These are phyloP conservation scores for Trichoderma gamsii DNA, from an alignment of 495 filamentous ascomycete genomes.

Conservation along the genomic window DNA sequence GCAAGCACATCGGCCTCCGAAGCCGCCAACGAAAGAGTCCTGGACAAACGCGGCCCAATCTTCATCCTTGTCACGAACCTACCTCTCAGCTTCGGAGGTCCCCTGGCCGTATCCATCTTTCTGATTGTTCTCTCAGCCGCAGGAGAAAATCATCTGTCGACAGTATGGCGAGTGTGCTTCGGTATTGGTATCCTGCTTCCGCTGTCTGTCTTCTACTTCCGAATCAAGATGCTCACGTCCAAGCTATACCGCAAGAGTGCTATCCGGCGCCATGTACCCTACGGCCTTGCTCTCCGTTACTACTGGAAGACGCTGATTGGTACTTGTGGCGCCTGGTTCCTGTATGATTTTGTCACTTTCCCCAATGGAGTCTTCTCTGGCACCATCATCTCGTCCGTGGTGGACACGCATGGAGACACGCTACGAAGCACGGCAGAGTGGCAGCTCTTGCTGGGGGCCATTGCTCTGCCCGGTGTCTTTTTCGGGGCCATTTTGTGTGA, in stretches of 20 bases:
- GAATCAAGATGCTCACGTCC: slow-evolving; percentile 1
- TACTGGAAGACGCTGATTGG: slow-evolving; percentile 45
- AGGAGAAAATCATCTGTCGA: slow-evolving; percentile 3
- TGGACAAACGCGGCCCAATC: not conserved
- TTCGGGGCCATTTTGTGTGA: slow-evolving; percentile 45
- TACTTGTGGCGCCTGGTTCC: slow-evolving; percentile 43
- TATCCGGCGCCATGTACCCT: slow-evolving; percentile 24
- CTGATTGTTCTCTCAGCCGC: slow-evolving; percentile 6
- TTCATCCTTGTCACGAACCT: slow-evolving; percentile 2
- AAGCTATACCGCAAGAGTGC: slow-evolving; percentile 11
- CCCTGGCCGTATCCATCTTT: not conserved
- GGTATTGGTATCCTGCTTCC: slow-evolving; percentile 3
- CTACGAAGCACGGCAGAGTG: slow-evolving; percentile 29
- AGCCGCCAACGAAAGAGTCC: not conserved
- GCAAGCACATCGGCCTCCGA: not conserved
- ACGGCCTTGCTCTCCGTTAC: slow-evolving; percentile 34
- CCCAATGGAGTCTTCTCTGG: slow-evolving; percentile 45
- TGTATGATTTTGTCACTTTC: slow-evolving; percentile 43
- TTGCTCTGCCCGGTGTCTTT: slow-evolving; percentile 45
- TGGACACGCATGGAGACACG: not conserved
- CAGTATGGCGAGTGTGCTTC: slow-evolving; percentile 4
- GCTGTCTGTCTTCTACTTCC: slow-evolving; percentile 2
- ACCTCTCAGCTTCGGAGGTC: not conserved
- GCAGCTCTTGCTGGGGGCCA: slow-evolving; percentile 43
- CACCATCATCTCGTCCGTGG: slow-evolving; percentile 37